Conservation (phyloP, 2,329 filamentous ascomycete genomes). For the Clathrospora elynae region DNA sequence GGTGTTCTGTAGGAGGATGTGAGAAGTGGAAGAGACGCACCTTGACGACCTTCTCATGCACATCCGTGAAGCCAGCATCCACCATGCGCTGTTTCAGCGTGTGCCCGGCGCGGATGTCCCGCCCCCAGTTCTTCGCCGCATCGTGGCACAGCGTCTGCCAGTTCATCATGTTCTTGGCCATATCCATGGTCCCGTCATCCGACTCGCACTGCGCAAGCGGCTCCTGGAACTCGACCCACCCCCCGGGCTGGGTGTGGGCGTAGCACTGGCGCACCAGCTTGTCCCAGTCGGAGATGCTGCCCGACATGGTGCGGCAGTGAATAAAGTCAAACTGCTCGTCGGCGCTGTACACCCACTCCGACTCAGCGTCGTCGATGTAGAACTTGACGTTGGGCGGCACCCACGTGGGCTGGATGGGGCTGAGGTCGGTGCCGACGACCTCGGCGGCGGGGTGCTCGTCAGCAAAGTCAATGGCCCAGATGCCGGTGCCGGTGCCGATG, state of each 20-base stretch:
- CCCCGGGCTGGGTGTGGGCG: slow-evolving; percentile 38
- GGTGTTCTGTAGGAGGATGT: neutral
- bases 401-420: slow-evolving; percentile 48
- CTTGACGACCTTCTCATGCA: slow-evolving; percentile 44
- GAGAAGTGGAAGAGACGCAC: slow-evolving; percentile 13
- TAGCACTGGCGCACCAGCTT: slow-evolving; percentile 33
- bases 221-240: slow-evolving; percentile 47
- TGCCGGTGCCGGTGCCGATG: slow-evolving; percentile 50
- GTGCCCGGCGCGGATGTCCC: slow-evolving; percentile 32
- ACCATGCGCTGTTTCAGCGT: slow-evolving; percentile 35
- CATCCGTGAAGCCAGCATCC: slow-evolving; percentile 42
- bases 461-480: slow-evolving; percentile 50
- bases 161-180: slow-evolving; percentile 26
- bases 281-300: slow-evolving; percentile 44
- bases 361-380: slow-evolving; percentile 51
- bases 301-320: slow-evolving; percentile 39
- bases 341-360: slow-evolving; percentile 45
- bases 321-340: slow-evolving; percentile 47
- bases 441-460: slow-evolving; percentile 43
- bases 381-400: slow-evolving; percentile 50
- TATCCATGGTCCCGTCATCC: slow-evolving; percentile 39
- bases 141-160: slow-evolving; percentile 42
- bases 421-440: slow-evolving; percentile 47
- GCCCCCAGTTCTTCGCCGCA: slow-evolving; percentile 33
- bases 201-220: slow-evolving; percentile 39